A percentile compares a stretch with the other conserved stretches of the same genome.
Conservation (phyloP, 2,329 filamentous ascomycete genomes). For the Fusarium transvaalense region DNA sequence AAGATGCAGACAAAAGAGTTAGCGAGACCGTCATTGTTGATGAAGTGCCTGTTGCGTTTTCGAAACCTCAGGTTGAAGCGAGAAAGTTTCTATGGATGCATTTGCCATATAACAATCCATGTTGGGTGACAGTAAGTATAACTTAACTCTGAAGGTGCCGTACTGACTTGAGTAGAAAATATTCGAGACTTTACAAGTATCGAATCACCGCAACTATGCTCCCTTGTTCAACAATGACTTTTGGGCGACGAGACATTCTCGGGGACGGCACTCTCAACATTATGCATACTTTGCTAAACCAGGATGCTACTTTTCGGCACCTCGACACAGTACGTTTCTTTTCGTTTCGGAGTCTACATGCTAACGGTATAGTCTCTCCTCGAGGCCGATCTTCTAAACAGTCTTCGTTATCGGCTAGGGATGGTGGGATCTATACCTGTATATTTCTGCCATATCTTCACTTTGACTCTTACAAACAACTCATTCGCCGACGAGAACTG, state of each 20-base stretch:
- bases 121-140: constrained; percentile 66
- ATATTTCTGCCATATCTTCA: constrained; percentile 72
- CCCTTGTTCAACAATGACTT: constrained; percentile 61
- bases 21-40: constrained; percentile 50
- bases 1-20: constrained; percentile 32
- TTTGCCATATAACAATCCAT: constrained; percentile 67
- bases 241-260: constrained; percentile 62
- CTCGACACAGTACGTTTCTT: constrained; percentile 50
- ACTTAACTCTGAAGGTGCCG: rapidly evolving
- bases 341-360: not conserved
- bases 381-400: constrained; percentile 49
- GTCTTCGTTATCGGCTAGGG: constrained; percentile 49
- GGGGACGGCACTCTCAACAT: constrained; percentile 62
- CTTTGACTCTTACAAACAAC: constrained; percentile 72
- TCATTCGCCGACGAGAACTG: constrained; percentile 68
- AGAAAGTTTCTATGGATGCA: constrained; percentile 71
- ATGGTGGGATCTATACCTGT: constrained; percentile 58
- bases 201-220: constrained; percentile 54
- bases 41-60: constrained; percentile 49
- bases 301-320: constrained; percentile 61
- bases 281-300: constrained; percentile 64
- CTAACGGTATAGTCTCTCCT: constrained; percentile 52
- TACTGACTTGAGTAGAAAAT: constrained; percentile 54
- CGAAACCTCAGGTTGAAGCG: constrained; percentile 51
- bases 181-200: constrained; percentile 58